Evolutionary conservation across 306 rosid species (phyloP).

Genomic region (Acacia confusa): DNA sequence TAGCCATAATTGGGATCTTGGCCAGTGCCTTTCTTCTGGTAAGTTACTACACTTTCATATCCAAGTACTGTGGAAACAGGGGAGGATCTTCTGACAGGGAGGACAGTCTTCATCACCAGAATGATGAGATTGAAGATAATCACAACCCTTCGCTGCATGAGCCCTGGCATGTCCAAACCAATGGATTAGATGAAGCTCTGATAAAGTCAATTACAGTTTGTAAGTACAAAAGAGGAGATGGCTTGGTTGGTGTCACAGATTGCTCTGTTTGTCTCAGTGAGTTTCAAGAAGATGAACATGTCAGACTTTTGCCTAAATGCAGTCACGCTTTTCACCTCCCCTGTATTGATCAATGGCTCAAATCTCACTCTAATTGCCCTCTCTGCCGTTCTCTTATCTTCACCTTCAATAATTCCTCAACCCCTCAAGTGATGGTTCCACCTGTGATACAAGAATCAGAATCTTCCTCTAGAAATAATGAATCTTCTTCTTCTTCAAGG

Average conservation of each 20-base stretch:
- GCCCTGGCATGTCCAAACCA: constrained; percentile 64
- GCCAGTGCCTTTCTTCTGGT: constrained; percentile 88
- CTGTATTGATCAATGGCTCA: constrained; percentile 93
- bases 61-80: constrained; percentile 71
- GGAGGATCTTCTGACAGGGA: constrained; percentile 36
- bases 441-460: constrained; percentile 27
- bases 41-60: constrained; percentile 73
- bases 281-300: constrained; percentile 68
- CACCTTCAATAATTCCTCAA: constrained; percentile 34
- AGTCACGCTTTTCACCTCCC: constrained; percentile 87
- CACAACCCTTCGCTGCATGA: constrained; percentile 61
- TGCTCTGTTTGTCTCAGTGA: constrained; percentile 92
- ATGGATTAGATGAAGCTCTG: constrained; percentile 79
- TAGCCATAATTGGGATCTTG: constrained; percentile 80
- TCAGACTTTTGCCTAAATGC: constrained; percentile 84
- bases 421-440: constrained; percentile 31
- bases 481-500: constrained; percentile 4
- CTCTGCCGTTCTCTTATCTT: constrained; percentile 75
- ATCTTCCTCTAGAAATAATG: constrained; percentile 37
- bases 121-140: constrained; percentile 50
- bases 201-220: constrained; percentile 68
- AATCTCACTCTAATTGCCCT: constrained; percentile 89
- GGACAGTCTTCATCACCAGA: constrained; percentile 26
- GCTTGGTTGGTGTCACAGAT: constrained; percentile 68
- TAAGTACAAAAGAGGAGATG: constrained; percentile 76